Conservation (phyloP, 2,329 filamentous ascomycete species). For the Arthrobotrys musiformis region DNA sequence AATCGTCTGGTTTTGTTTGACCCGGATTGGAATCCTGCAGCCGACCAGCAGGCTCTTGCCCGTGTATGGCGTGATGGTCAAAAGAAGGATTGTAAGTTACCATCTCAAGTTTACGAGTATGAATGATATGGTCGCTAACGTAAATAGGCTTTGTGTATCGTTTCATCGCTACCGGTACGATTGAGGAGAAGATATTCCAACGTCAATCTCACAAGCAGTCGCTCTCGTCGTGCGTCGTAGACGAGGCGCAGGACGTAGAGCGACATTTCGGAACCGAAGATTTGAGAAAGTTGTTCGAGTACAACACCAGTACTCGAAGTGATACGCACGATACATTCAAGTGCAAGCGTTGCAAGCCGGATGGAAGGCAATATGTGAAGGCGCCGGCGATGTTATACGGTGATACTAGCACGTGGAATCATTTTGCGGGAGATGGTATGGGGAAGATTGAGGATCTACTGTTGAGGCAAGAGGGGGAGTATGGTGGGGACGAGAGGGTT, state of each 20-base stretch:
- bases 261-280: slow-evolving; percentile 94
- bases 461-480: slow-evolving; percentile 82
- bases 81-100: slow-evolving; percentile 83
- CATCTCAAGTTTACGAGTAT: background rate
- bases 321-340: slow-evolving; percentile 99
- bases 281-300: slow-evolving; percentile 92
- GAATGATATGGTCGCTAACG: background rate
- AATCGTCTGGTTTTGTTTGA: slow-evolving; percentile 97
- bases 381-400: slow-evolving; percentile 95
- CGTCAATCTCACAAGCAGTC: slow-evolving; percentile 98
- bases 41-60: slow-evolving; percentile 94
- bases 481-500: slow-evolving; percentile 67
- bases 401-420: slow-evolving; percentile 99
- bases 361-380: slow-evolving; percentile 87
- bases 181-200: slow-evolving; percentile 99
- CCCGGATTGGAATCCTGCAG: slow-evolving; percentile 97
- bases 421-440: slow-evolving; percentile 85
- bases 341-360: slow-evolving; percentile 86
- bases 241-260: slow-evolving; percentile 95
- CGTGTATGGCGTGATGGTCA: slow-evolving; percentile 99
- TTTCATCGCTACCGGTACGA: slow-evolving; percentile 98
- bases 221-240: slow-evolving; percentile 93
- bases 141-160: slow-evolving; percentile 81
- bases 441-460: slow-evolving; percentile 88
- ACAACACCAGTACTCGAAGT: slow-evolving; percentile 81